phyloP scores from a whole-genome alignment of 371 early-diverging fungal species.

The Capniomyces stellatus region DNA sequence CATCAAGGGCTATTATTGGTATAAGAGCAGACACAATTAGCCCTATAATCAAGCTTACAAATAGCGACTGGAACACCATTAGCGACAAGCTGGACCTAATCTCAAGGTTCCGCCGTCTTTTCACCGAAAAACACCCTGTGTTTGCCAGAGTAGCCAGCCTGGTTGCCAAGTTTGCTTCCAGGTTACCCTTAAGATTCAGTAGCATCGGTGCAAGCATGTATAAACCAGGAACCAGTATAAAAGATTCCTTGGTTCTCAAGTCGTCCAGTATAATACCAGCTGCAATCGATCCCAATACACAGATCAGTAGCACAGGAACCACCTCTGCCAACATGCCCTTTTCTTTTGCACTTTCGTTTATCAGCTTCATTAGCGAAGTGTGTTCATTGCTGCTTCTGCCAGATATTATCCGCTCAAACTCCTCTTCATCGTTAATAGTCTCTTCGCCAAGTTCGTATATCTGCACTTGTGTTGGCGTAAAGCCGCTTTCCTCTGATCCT shows the following conservation, averaged over 20 bases:
- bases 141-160: slow-evolving; percentile 58
- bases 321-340: slow-evolving; percentile 32
- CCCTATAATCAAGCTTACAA: slow-evolving; percentile 48
- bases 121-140: neutral
- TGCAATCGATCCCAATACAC: slow-evolving; percentile 47
- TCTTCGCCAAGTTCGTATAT: no score
- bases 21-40: slow-evolving; percentile 41
- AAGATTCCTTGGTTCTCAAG: slow-evolving; percentile 36
- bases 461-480: no score
- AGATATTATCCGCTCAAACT: no score
- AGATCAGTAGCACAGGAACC: slow-evolving; percentile 46
- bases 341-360: no score
- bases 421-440: no score
- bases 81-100: slow-evolving; percentile 47
- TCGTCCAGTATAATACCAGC: slow-evolving; percentile 49
- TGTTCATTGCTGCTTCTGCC: no score
- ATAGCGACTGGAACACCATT: slow-evolving; percentile 46
- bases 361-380: no score
- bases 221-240: slow-evolving; percentile 45
- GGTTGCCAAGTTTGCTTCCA: slow-evolving; percentile 72
- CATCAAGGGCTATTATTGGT: slow-evolving; percentile 4
- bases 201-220: slow-evolving; percentile 70
- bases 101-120: slow-evolving; percentile 31
- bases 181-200: slow-evolving; percentile 69
- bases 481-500: no score